A percentile compares a stretch with the other conserved stretches of the same genome.
phyloP scores from a whole-genome alignment of 225 moss, liverwort and hornwort species.

The Bryoerythrophyllum caledonicum region DNA sequence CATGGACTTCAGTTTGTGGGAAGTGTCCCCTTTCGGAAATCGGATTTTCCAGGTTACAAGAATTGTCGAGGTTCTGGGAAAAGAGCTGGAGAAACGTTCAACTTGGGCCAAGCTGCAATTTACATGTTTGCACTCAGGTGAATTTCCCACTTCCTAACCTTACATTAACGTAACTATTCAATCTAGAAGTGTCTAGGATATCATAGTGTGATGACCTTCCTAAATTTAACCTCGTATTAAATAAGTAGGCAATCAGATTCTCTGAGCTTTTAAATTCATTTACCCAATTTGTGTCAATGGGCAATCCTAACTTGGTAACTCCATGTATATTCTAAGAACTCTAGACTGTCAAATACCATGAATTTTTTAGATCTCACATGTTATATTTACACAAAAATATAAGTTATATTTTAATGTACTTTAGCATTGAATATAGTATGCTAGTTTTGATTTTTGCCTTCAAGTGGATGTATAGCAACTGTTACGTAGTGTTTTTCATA shows the following conservation, averaged over 20 bases:
- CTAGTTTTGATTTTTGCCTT: neutral
- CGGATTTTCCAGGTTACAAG: slow-evolving; percentile 14
- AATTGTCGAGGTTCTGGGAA: slow-evolving; percentile 9
- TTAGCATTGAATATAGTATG: neutral
- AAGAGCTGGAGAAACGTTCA: neutral
- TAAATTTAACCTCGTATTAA: neutral
- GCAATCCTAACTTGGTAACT: neutral
- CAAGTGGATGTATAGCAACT: too few relatives aligned
- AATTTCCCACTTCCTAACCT: neutral
- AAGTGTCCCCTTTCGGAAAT: neutral
- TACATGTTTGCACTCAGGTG: slow-evolving; percentile 25
- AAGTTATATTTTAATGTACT: too few relatives aligned
- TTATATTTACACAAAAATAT: neutral
- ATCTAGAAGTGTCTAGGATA: too few relatives aligned
- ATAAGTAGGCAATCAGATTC: neutral
- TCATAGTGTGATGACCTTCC: too few relatives aligned
- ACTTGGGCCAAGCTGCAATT: neutral
- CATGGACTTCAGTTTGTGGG: neutral
- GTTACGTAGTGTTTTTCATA: too few relatives aligned
- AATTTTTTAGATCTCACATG: neutral
- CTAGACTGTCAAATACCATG: neutral
- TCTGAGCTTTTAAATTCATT: neutral
- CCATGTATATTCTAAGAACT: neutral
- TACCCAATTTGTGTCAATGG: too few relatives aligned
- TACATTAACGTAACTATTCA: neutral